These are phyloP conservation scores for Podaxis sp. DNA, from an alignment of 768 basidiomycete species.

Conservation along the genomic window DNA sequence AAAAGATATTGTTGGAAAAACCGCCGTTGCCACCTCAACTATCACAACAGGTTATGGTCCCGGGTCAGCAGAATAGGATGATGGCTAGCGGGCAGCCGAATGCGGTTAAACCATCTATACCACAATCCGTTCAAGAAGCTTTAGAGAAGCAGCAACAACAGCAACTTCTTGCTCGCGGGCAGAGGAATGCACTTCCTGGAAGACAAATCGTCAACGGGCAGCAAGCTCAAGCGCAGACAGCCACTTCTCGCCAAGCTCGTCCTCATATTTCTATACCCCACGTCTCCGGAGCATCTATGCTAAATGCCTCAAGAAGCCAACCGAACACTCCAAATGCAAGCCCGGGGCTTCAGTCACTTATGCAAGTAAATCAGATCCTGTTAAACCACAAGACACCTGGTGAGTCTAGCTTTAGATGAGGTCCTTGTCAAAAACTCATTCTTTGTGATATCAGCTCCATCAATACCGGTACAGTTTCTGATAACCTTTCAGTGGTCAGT, in stretches of 20 bases:
- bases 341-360: too few species aligned
- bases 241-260: background rate
- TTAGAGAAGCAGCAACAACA: slow-evolving; percentile 11
- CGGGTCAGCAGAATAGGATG: background rate
- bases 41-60: background rate
- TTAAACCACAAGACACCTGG: background rate
- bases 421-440: background rate
- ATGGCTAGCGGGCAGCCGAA: background rate
- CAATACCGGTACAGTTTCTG: background rate
- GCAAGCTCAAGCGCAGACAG: background rate
- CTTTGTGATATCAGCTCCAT: background rate
- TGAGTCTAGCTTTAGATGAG: background rate
- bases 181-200: background rate
- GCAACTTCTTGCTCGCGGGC: background rate
- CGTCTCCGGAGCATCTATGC: background rate
- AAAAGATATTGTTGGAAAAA: background rate
- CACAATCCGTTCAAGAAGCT: slow-evolving; percentile 7
- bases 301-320: background rate
- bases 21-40: background rate
- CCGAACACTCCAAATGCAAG: background rate
- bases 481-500: background rate
- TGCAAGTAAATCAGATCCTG: background rate
- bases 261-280: background rate
- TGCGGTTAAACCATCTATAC: background rate
- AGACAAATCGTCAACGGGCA: too few species aligned